These are phyloP conservation scores for Pseudoturritis turrita DNA, from an alignment of 345 rosid species.

Conservation along the genomic window DNA sequence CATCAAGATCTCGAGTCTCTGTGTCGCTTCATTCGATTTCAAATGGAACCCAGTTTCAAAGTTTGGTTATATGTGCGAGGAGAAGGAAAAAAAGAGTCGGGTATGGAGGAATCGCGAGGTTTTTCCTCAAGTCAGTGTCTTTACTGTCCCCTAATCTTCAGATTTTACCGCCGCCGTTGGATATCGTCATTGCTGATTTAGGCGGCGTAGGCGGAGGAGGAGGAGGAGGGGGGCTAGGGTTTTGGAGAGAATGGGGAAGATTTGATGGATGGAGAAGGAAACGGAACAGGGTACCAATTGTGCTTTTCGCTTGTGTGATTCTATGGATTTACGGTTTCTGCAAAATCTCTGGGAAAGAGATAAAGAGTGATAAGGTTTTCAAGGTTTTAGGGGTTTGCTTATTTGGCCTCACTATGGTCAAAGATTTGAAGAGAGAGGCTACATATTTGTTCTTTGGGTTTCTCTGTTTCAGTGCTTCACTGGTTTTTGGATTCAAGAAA, in stretches of 20 bases:
- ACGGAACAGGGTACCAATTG: constrained; percentile 21
- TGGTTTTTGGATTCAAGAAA: constrained; percentile 17
- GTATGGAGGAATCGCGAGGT: neutral
- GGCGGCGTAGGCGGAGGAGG: constrained; percentile 27
- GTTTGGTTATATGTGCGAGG: constrained; percentile 28
- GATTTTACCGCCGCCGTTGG: constrained; percentile 23
- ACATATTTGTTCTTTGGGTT: constrained; percentile 7
- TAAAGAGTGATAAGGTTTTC: constrained; percentile 13
- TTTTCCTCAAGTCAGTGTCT: constrained; percentile 19
- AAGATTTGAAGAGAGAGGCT: constrained; percentile 14
- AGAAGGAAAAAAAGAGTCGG: constrained; percentile 8
- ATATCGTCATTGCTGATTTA: constrained; percentile 30
- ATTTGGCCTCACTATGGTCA: neutral
- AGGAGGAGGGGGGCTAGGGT: constrained; percentile 5
- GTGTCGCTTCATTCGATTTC: constrained; percentile 1
- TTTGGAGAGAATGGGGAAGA: constrained; percentile 30
- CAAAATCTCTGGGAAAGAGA: constrained; percentile 15
- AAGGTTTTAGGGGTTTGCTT: constrained; percentile 14
- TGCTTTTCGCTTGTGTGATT: constrained; percentile 11
- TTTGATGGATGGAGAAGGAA: constrained; percentile 33
- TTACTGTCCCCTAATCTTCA: constrained; percentile 6
- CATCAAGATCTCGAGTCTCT: constrained; percentile 15
- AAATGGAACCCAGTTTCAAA: constrained; percentile 28
- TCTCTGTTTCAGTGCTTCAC: constrained; percentile 15
- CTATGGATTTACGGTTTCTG: constrained; percentile 20